Percentiles rank a stretch among this genome's conserved stretches.
phyloP scores from a whole-genome alignment of 768 basidiomycete genomes.

The Boletus reticuloceps region DNA sequence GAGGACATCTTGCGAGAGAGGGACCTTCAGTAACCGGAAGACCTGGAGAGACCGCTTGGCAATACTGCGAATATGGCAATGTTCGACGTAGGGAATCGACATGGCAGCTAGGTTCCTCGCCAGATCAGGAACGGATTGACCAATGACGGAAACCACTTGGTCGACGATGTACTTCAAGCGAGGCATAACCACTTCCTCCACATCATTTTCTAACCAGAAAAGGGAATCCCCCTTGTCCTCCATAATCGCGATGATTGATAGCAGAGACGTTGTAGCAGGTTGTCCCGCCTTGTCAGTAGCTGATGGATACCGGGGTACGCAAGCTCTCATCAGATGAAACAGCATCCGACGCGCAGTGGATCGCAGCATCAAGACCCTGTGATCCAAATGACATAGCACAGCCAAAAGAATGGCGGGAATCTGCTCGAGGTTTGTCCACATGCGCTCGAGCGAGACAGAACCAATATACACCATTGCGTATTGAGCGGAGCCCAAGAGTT shows the following conservation, averaged over 20 bases:
- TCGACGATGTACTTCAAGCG: constrained; percentile 71
- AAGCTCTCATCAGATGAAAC: constrained; percentile 80
- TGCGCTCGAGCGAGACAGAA: constrained; percentile 71
- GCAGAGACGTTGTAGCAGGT: constrained; percentile 47
- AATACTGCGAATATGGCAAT: constrained; percentile 80
- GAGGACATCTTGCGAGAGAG: constrained; percentile 67
- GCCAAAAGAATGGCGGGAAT: constrained; percentile 77
- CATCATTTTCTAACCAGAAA: constrained; percentile 75
- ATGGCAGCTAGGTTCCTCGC: constrained; percentile 76
- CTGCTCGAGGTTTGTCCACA: constrained; percentile 69
- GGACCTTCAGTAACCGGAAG: constrained; percentile 78
- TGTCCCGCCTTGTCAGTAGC: constrained; percentile 56
- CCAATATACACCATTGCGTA: constrained; percentile 85
- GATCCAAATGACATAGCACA: constrained; percentile 80
- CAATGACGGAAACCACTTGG: constrained; percentile 62
- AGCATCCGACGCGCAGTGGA: constrained; percentile 73
- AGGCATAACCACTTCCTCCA: constrained; percentile 49
- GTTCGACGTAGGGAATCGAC: constrained; percentile 80
- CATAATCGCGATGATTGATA: constrained; percentile 49
- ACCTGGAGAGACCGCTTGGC: constrained; percentile 89
- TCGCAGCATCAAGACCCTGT: constrained; percentile 67
- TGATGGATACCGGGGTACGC: constrained; percentile 75
- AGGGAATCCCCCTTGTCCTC: constrained; percentile 55
- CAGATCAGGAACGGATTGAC: constrained; percentile 67
- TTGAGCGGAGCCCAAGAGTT: constrained; percentile 78